phyloP scores from a whole-genome alignment of 1,284 basidiomycete species.

The Sporisorium sorghi region DNA sequence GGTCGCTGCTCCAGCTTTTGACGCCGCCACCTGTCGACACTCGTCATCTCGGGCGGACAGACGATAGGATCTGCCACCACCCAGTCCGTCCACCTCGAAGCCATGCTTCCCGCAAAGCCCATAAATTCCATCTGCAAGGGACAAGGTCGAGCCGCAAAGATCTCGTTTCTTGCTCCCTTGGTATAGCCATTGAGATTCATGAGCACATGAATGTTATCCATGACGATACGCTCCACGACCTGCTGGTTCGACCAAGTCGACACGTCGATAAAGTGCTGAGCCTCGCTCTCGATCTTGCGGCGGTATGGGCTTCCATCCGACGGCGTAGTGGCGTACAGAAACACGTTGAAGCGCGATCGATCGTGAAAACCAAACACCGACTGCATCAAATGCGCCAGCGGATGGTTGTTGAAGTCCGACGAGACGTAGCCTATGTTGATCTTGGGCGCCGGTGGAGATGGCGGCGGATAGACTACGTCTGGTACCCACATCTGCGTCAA shows the following conservation, averaged over 20 bases:
- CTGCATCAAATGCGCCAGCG: constrained; percentile 76
- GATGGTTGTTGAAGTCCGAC: constrained; percentile 76
- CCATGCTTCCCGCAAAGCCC: constrained; percentile 73
- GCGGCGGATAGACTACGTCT: constrained; percentile 73
- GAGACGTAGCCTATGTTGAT: constrained; percentile 76
- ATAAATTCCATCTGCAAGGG: constrained; percentile 75
- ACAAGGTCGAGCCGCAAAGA: constrained; percentile 75
- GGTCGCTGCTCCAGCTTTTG: constrained; percentile 19
- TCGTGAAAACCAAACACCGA: constrained; percentile 75
- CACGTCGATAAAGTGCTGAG: constrained; percentile 74
- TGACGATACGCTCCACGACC: constrained; percentile 72
- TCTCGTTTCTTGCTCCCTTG: constrained; percentile 76
- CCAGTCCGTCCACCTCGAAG: constrained; percentile 76
- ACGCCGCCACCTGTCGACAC: constrained; percentile 71
- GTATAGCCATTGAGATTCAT: constrained; percentile 77
- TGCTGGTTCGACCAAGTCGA: constrained; percentile 72
- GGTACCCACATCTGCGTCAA: constrained; percentile 74
- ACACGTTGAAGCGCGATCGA: constrained; percentile 72
- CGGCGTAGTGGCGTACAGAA: constrained; percentile 74
- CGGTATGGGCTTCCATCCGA: constrained; percentile 75
- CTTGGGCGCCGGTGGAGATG: constrained; percentile 72
- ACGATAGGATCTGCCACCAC: constrained; percentile 74
- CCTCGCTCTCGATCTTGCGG: constrained; percentile 73
- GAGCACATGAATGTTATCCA: constrained; percentile 75
- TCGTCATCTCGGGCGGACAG: constrained; percentile 73